Conservation (phyloP, 495 filamentous ascomycete species). For the Daldinia vernicosa region DNA sequence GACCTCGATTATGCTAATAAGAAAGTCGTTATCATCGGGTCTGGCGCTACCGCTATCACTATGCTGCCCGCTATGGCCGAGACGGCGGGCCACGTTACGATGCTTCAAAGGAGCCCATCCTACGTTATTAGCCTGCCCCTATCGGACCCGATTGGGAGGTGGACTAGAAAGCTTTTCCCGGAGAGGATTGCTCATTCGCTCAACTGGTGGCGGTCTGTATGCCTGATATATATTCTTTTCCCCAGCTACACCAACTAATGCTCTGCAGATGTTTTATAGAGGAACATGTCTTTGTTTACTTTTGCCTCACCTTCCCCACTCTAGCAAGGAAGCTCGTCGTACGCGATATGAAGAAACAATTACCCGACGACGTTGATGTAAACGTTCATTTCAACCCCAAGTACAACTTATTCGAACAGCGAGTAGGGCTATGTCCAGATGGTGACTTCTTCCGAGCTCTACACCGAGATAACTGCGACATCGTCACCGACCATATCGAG, state of each 20-base stretch:
- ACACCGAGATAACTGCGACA: constrained; percentile 62
- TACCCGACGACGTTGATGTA: constrained; percentile 64
- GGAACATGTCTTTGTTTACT: constrained; percentile 46
- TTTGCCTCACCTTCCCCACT: constrained; percentile 59
- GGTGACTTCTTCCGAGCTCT: constrained; percentile 76
- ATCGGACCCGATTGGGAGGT: constrained; percentile 10
- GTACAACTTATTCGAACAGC: constrained; percentile 79
- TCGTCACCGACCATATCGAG: constrained; percentile 75
- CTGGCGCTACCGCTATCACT: constrained; percentile 66
- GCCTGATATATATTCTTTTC: constrained; percentile 8
- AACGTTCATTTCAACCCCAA: constrained; percentile 75
- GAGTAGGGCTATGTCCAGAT: constrained; percentile 73
- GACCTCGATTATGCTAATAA: constrained; percentile 61
- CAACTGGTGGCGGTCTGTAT: constrained; percentile 49
- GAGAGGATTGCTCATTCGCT: constrained; percentile 27
- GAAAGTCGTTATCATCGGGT: constrained; percentile 64
- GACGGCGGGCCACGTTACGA: constrained; percentile 61
- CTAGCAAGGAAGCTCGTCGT: constrained; percentile 59
- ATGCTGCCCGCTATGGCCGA: constrained; percentile 61
- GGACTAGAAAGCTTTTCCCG: constrained; percentile 23
- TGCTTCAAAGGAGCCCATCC: constrained; percentile 65
- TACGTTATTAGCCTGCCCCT: constrained; percentile 66
- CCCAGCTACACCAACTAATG: background rate
- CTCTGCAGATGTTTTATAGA: constrained; percentile 16
- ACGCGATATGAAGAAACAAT: constrained; percentile 53